These are phyloP conservation scores for Raddia distichophylla DNA, from an alignment of 176 grass and related monocot genomes.

Conservation along the genomic window DNA sequence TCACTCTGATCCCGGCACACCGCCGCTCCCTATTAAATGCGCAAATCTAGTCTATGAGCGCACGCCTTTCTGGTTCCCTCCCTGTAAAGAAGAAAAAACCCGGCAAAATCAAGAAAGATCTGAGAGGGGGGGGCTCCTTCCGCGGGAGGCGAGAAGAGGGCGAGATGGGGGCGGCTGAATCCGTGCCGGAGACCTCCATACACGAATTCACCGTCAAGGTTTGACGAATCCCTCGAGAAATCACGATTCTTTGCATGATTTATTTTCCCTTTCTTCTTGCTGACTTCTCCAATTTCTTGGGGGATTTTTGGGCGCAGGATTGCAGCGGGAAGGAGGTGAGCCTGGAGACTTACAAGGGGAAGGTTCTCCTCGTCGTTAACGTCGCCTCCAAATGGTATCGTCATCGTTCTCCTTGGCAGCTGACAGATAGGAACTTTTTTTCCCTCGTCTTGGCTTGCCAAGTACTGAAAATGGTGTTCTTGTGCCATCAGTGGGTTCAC, in stretches of 20 bases:
- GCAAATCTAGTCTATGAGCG: neutral
- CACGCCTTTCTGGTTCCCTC: neutral
- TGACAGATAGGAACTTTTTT: neutral
- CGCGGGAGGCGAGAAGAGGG: slow-evolving; percentile 13
- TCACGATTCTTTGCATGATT: slow-evolving; percentile 25
- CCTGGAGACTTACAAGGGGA: slow-evolving; percentile 82
- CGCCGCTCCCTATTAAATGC: slow-evolving; percentile 34
- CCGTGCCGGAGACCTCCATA: slow-evolving; percentile 68
- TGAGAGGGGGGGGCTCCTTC: slow-evolving; percentile 13
- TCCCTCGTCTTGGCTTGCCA: neutral
- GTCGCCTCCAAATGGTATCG: slow-evolving; percentile 93
- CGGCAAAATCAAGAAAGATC: slow-evolving; percentile 22
- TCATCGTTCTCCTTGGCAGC: neutral
- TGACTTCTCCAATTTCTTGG: neutral
- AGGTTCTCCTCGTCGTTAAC: slow-evolving; percentile 92
- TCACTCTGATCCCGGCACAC: neutral
- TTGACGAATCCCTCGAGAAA: neutral
- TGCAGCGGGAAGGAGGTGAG: slow-evolving; percentile 68
- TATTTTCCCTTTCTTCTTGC: neutral
- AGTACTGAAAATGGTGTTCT: slow-evolving; percentile 29
- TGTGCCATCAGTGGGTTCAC: slow-evolving; percentile 72
- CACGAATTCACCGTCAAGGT: slow-evolving; percentile 96
- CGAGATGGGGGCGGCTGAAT: slow-evolving; percentile 70
- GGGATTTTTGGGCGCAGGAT: slow-evolving; percentile 58
- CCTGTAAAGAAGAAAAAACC: neutral